Evolutionary conservation across 768 basidiomycete genomes (phyloP), one percentile per base, ranked within the genome.

Genomic region (Podaxis pistillaris): DNA sequence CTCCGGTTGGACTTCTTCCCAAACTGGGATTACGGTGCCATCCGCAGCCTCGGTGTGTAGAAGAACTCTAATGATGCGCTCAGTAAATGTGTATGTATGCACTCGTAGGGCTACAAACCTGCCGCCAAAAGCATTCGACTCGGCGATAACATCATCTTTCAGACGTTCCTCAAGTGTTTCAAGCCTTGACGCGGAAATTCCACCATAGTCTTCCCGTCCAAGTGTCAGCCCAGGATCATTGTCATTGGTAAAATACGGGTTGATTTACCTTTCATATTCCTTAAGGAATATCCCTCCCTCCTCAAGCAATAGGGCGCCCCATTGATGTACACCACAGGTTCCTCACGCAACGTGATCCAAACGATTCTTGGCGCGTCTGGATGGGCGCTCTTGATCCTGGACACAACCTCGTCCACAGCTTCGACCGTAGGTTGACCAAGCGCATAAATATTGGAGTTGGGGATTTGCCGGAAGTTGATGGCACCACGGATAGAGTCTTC

Each of bases 291-390:
- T 2, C 86, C 83, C 69, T 96, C 93, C 62, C 94, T 79, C 64
- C 96, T 82, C 72, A 93, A 74, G 66, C 96, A 98, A 73, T 94
- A 98, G 0, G 95, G 93, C 17, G 87, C 84, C 33, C 96, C 96
- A 69, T 98, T 96, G 68, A 98, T 85, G 73, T 96, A 95, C 0
- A 94, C 89, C 46, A 96, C 84, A 1, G 94, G 94, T 69, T 94
- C 92, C 69, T 97, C 96, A 22, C 96, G 80, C n/a, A 99, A 76
- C 15, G 93, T 94, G 56, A 98, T 85, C 97, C 96, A 98, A 19
- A 93, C 80, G 13, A 96, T 82, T 50, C 83, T 81, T 12, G 81
- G 79, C 1, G 88, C 80, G 24, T 76, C 73, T 1, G 90, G 87
- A 68, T 91, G 83, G 0, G 81, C 78, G 26, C 76, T 72, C 62